Evolutionary conservation across 106 monocot genomes (phyloP).

Genomic region (Acanthochlamys bracteata): DNA sequence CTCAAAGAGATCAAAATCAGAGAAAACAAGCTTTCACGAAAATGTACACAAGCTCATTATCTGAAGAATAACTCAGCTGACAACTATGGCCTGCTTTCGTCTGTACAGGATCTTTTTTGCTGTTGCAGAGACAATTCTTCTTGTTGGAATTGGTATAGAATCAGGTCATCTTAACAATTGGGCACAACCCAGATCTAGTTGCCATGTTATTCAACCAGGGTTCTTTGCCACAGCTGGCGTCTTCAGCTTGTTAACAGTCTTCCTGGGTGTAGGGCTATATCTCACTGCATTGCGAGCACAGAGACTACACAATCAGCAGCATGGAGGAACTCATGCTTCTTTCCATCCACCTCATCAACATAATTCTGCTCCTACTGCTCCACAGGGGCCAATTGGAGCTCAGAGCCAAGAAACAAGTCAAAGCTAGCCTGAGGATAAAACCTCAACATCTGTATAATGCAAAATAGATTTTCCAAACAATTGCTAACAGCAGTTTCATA

Average conservation of each 20-base stretch:
- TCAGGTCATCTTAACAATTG: slow-evolving; percentile 58
- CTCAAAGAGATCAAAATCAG: no score
- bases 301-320: slow-evolving; percentile 19
- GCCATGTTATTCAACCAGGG: slow-evolving; percentile 45
- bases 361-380: slow-evolving; percentile 1
- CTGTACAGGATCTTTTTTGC: slow-evolving; percentile 59
- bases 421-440: not conserved
- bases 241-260: slow-evolving; percentile 56
- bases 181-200: slow-evolving; percentile 33
- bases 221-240: slow-evolving; percentile 72
- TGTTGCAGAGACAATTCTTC: slow-evolving; percentile 63
- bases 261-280: slow-evolving; percentile 69
- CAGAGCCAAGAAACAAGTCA: slow-evolving; percentile 5
- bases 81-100: not conserved
- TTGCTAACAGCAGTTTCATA: not conserved
- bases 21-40: no score
- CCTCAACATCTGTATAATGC: slow-evolving; percentile 1
- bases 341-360: not conserved
- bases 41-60: no score
- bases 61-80: no score
- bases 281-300: slow-evolving; percentile 52
- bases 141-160: slow-evolving; percentile 60
- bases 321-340: not conserved
- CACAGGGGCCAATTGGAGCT: not conserved
- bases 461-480: not conserved